A percentile compares a stretch with the other conserved stretches of the same genome.
Evolutionary conservation across 441 rosid genomes (phyloP).

Genomic region (Metrosideros polymorpha): DNA sequence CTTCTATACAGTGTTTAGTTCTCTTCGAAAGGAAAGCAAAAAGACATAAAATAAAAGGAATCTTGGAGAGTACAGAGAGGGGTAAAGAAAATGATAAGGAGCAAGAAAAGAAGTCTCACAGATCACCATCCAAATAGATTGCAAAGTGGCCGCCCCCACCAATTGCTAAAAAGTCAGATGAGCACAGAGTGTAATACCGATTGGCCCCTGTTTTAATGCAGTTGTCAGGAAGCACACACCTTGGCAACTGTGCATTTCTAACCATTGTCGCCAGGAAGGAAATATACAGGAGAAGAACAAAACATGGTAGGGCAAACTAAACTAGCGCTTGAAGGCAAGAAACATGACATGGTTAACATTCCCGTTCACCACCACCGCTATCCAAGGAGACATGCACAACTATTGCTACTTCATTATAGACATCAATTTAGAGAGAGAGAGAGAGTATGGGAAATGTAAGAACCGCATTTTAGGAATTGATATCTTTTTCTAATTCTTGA

Average conservation of each 20-base stretch:
- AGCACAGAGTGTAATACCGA: conserved; percentile 81
- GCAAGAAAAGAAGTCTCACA: conserved; percentile 37
- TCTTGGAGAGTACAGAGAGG: background rate
- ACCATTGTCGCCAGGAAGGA: background rate
- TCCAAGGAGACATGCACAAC: background rate
- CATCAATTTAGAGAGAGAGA: background rate
- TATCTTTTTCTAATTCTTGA: background rate
- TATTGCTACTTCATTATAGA: background rate
- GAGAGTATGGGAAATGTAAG: background rate
- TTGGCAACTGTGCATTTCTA: background rate
- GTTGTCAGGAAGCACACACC: conserved; percentile 6
- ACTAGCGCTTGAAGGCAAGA: background rate
- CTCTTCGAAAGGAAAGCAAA: background rate
- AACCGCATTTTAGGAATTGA: background rate
- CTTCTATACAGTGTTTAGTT: background rate
- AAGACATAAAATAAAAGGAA: background rate
- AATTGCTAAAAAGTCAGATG: conserved; percentile 65
- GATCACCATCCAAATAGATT: conserved; percentile 76
- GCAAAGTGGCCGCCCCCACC: conserved; percentile 98
- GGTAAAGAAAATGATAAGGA: background rate
- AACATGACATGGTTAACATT: background rate
- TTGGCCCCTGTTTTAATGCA: conserved; percentile 63
- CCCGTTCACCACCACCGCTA: background rate
- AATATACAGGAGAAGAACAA: background rate
- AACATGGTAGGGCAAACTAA: background rate